Percentiles rank a stretch among this genome's conserved stretches.
These are phyloP conservation scores for Penicillium turbatum DNA, from an alignment of 495 filamentous ascomycete genomes.

Conservation along the genomic window DNA sequence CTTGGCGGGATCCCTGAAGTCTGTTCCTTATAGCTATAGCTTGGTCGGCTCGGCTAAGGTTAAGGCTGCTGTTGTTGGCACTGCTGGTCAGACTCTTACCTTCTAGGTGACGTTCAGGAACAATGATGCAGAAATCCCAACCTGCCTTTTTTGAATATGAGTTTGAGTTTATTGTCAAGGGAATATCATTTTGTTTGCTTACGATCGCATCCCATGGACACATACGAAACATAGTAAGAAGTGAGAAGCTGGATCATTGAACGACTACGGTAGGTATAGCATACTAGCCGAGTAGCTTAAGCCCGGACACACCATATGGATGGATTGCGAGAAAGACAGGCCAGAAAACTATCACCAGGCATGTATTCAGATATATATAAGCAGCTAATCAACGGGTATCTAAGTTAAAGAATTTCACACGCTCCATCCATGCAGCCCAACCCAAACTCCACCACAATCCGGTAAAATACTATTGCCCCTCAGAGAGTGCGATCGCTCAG, in stretches of 20 bases:
- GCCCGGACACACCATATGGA: too few species aligned
- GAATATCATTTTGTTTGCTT: not conserved
- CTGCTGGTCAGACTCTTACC: conserved; percentile 52
- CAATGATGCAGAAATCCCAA: not conserved
- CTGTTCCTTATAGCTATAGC: conserved; percentile 49
- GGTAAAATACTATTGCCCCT: not conserved
- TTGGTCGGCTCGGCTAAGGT: conserved; percentile 43
- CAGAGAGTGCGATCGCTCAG: conserved; percentile 16
- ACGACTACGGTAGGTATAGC: not conserved
- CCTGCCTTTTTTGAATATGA: too few species aligned
- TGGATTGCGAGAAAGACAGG: too few species aligned
- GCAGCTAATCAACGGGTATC: conserved; percentile 8
- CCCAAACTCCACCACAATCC: conserved; percentile 11
- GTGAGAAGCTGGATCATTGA: too few species aligned
- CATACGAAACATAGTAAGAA: not conserved
- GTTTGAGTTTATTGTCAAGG: not conserved
- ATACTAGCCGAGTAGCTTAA: too few species aligned
- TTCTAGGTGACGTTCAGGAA: conserved; percentile 35
- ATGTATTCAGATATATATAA: conserved; percentile 41
- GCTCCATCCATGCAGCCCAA: conserved; percentile 16
- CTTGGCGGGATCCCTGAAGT: conserved; percentile 42
- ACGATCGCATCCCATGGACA: not conserved
- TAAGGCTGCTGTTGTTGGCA: conserved; percentile 41
- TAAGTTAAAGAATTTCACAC: not conserved
- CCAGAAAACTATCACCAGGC: too few species aligned